phyloP scores from a whole-genome alignment of 352 stramenopile genomes.

The Albugo laibachii region DNA sequence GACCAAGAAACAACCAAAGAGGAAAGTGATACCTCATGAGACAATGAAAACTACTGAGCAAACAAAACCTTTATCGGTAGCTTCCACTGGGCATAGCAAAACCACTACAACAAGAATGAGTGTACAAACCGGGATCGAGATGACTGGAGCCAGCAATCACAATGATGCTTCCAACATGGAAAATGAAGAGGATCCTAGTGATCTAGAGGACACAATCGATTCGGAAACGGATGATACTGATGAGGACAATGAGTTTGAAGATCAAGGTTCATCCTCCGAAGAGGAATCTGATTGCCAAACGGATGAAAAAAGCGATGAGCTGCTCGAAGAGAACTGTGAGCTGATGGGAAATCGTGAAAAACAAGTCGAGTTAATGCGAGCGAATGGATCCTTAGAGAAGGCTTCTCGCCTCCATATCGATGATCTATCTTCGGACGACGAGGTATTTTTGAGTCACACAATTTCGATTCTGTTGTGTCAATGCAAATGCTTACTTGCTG shows the following conservation, averaged over 20 bases:
- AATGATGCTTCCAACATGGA: slow-evolving; percentile 19
- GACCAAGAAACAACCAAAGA: too few relatives aligned
- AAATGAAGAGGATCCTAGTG: slow-evolving; percentile 36
- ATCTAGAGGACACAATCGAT: slow-evolving; percentile 21
- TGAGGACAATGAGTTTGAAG: slow-evolving; percentile 41
- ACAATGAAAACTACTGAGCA: too few relatives aligned
- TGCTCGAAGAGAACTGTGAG: slow-evolving; percentile 53
- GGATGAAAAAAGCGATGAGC: slow-evolving; percentile 46
- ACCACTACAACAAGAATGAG: too few relatives aligned
- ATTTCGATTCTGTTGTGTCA: background rate
- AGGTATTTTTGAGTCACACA: slow-evolving; percentile 12
- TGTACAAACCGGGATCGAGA: slow-evolving; percentile 2
- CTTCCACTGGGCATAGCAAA: too few relatives aligned
- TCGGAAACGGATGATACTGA: slow-evolving; percentile 25
- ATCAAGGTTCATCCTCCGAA: slow-evolving; percentile 69
- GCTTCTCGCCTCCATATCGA: slow-evolving; percentile 90
- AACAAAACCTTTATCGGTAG: too few relatives aligned
- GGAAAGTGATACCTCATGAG: too few relatives aligned
- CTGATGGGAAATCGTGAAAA: slow-evolving; percentile 54
- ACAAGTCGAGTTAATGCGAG: slow-evolving; percentile 65
- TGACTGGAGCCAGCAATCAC: slow-evolving; percentile 9
- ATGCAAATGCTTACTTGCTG: background rate
- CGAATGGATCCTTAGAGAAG: slow-evolving; percentile 60
- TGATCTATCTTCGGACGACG: slow-evolving; percentile 97
- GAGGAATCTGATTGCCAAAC: slow-evolving; percentile 22